phyloP scores from a whole-genome alignment of 2,329 filamentous ascomycete species.

The Hypomyces perniciosus region DNA sequence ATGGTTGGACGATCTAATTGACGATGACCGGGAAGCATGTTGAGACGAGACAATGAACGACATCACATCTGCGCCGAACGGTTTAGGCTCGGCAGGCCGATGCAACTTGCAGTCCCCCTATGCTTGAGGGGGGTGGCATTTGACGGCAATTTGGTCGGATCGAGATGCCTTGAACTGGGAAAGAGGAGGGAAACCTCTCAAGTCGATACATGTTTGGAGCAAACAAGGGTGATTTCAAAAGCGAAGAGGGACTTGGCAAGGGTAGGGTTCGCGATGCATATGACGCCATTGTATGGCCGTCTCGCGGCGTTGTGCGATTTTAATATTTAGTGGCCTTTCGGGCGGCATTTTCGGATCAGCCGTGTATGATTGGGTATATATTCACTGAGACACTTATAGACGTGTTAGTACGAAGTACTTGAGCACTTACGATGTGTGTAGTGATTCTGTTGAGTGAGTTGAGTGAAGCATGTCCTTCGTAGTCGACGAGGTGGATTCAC shows the following conservation, averaged over 20 bases:
- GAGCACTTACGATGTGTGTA: background rate
- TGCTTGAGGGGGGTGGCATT: background rate
- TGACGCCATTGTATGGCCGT: constrained; percentile 11
- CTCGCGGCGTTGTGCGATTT: constrained; percentile 15
- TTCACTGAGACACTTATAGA: constrained; percentile 11
- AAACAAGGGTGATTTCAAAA: constrained; percentile 7
- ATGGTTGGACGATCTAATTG: constrained; percentile 11
- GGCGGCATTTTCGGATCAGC: constrained; percentile 2
- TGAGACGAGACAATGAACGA: constrained; percentile 10
- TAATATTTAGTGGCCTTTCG: constrained; percentile 3
- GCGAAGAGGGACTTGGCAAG: constrained; percentile 9
- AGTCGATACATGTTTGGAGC: constrained; percentile 4
- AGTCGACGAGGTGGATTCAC: background rate
- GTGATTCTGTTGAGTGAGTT: too few species aligned
- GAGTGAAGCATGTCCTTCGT: background rate
- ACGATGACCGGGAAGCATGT: constrained; percentile 4
- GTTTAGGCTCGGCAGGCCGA: background rate
- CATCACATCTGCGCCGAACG: constrained; percentile 5
- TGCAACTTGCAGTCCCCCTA: background rate
- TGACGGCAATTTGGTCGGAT: background rate
- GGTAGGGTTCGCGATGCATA: constrained; percentile 11
- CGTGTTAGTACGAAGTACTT: background rate
- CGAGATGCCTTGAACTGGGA: background rate
- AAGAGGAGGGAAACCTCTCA: background rate
- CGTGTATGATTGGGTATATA: constrained; percentile 15